Evolutionary conservation across 140 eudicot species (phyloP).

Genomic region (Cichorium intybus): DNA sequence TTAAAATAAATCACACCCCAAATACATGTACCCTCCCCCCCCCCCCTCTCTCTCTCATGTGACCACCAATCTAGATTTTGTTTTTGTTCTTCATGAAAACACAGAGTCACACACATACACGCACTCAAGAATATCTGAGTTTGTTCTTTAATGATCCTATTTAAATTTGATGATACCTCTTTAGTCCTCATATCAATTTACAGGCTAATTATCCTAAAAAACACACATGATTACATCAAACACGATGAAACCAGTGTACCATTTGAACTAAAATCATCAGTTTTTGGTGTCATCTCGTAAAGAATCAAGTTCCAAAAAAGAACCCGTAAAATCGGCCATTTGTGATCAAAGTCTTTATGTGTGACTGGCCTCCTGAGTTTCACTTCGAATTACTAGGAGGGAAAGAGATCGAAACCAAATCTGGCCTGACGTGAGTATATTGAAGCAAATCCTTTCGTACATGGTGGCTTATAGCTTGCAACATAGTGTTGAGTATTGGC

Average conservation of each 20-base stretch:
- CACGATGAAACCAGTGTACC: background rate
- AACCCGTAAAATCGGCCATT: background rate
- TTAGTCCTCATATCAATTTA: constrained; percentile 37
- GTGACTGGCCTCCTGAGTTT: constrained; percentile 51
- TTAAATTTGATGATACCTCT: constrained; percentile 42
- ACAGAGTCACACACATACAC: no score
- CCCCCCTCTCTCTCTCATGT: no score
- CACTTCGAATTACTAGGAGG: constrained; percentile 61
- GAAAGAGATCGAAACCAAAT: constrained; percentile 33
- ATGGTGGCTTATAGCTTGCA: constrained; percentile 59
- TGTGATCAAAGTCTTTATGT: constrained; percentile 55
- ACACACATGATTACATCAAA: constrained; percentile 3
- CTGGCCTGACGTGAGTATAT: no score
- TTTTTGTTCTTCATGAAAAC: no score
- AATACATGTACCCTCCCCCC: no score
- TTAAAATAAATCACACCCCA: no score
- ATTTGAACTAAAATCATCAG: constrained; percentile 5
- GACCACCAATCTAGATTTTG: no score
- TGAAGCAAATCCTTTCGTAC: constrained; percentile 40
- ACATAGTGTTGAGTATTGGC: constrained; percentile 72
- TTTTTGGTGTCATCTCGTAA: constrained; percentile 1
- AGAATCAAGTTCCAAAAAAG: background rate
- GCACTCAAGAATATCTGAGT: no score
- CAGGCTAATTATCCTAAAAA: constrained; percentile 15
- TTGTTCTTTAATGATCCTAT: constrained; percentile 39